phyloP scores from a whole-genome alignment of 768 basidiomycete species.

The Mycena galopus region DNA sequence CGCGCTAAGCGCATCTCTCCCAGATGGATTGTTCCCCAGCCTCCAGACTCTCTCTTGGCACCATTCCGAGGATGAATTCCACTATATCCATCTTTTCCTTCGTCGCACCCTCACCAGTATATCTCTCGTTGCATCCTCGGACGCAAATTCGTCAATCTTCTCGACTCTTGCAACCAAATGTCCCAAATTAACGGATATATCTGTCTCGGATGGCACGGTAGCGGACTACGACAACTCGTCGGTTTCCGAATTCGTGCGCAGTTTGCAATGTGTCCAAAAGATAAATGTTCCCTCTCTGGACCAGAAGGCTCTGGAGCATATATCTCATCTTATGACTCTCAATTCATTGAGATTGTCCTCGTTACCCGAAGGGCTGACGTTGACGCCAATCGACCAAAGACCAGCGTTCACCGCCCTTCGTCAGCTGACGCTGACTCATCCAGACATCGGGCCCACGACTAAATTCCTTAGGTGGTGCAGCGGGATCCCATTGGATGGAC shows the following conservation, averaged over 20 bases:
- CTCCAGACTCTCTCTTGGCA: constrained; percentile 19
- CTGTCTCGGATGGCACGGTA: neutral
- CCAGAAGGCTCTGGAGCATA: constrained; percentile 13
- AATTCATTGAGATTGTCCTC: neutral
- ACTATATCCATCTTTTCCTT: constrained; percentile 20
- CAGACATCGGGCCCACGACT: constrained; percentile 4
- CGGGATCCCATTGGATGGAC: constrained; percentile 10
- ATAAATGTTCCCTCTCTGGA: constrained; percentile 8
- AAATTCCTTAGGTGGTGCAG: constrained; percentile 15
- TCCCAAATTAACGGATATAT: constrained; percentile 11
- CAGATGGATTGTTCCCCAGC: constrained; percentile 17
- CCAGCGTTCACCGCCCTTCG: constrained; percentile 14
- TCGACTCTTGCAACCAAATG: constrained; percentile 19
- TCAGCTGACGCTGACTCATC: neutral
- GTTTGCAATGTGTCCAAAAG: constrained; percentile 11
- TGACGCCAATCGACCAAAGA: constrained; percentile 1
- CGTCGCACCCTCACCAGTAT: constrained; percentile 8
- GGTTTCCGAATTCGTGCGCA: constrained; percentile 14
- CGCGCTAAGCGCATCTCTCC: constrained; percentile 10
- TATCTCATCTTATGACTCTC: constrained; percentile 17
- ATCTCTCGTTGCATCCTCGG: constrained; percentile 7
- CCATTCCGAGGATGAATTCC: neutral
- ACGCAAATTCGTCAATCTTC: neutral
- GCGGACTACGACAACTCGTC: neutral
- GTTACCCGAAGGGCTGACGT: neutral